Percentiles rank a stretch among this genome's conserved stretches.
Conservation (phyloP, 108 stramenopile species). For the Epipyxis sp. region DNA sequence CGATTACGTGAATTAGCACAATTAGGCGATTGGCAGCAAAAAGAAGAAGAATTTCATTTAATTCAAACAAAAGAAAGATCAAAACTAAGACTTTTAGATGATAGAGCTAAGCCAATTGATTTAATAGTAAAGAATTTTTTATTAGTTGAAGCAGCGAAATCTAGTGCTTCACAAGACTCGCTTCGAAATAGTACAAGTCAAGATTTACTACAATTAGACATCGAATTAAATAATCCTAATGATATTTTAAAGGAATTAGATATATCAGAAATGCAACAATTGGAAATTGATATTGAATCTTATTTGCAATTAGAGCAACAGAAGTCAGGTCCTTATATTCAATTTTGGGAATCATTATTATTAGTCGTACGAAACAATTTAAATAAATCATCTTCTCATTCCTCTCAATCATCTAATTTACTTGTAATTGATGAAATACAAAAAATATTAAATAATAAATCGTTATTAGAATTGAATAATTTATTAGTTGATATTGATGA, state of each 20-base stretch:
- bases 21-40: constrained; percentile 92
- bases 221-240: neutral
- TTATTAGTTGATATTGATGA: constrained; percentile 73
- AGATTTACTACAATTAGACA: neutral
- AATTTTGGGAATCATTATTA: neutral
- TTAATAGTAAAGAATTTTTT: constrained; percentile 90
- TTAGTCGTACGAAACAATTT: neutral
- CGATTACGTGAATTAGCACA: constrained; percentile 86
- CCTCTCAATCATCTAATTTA: neutral
- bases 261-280: neutral
- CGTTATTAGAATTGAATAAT: constrained; percentile 63
- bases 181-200: neutral
- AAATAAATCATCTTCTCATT: neutral
- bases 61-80: constrained; percentile 80
- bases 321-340: neutral
- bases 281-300: neutral
- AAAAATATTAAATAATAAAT: constrained; percentile 54
- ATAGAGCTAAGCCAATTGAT: constrained; percentile 88
- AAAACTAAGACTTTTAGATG: constrained; percentile 86
- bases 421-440: neutral
- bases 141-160: constrained; percentile 47
- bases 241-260: neutral
- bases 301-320: neutral
- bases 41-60: constrained; percentile 96
- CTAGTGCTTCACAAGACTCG: neutral